Conservation (phyloP, 192 early-diverging fungal species). For the Podila horticola region DNA sequence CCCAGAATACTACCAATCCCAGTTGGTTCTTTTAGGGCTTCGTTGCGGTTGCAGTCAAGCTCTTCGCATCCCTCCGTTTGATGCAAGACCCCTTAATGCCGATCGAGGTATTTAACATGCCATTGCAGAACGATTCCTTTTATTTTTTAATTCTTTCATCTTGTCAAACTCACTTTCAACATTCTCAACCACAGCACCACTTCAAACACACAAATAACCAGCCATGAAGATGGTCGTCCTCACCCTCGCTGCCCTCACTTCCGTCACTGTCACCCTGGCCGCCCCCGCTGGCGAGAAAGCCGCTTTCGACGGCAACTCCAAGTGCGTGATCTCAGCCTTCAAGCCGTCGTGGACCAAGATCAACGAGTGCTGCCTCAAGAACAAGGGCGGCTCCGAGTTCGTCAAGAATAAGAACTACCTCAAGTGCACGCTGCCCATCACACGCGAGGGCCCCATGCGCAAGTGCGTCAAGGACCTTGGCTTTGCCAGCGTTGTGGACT, state of each 20-base stretch:
- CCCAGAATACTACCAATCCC: too few species aligned
- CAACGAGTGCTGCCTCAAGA: conserved; percentile 34
- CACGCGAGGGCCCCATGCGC: conserved; percentile 13
- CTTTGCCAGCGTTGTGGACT: conserved; percentile 26
- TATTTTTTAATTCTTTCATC: too few species aligned
- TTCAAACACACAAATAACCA: not conserved
- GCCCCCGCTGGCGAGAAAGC: not conserved
- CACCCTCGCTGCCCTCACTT: not conserved
- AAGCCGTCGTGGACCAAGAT: conserved; percentile 16
- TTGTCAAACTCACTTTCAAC: too few species aligned
- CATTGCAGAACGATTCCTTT: too few species aligned
- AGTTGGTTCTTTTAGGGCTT: too few species aligned
- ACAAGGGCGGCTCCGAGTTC: conserved; percentile 33
- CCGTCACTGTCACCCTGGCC: not conserved
- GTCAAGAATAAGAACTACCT: not conserved
- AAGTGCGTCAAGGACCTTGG: conserved; percentile 37
- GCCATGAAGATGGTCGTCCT: conserved; percentile 1
- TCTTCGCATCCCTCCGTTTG: too few species aligned
- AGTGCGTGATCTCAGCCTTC: conserved; percentile 20
- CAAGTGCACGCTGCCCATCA: conserved; percentile 18
- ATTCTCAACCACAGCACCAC: too few species aligned
- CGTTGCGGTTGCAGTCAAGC: too few species aligned
- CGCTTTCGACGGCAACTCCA: conserved; percentile 31
- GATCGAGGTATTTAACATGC: too few species aligned
- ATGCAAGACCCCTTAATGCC: too few species aligned